Evolutionary conservation across 345 rosid species (phyloP).

Genomic region (Moricandia moricandioides): DNA sequence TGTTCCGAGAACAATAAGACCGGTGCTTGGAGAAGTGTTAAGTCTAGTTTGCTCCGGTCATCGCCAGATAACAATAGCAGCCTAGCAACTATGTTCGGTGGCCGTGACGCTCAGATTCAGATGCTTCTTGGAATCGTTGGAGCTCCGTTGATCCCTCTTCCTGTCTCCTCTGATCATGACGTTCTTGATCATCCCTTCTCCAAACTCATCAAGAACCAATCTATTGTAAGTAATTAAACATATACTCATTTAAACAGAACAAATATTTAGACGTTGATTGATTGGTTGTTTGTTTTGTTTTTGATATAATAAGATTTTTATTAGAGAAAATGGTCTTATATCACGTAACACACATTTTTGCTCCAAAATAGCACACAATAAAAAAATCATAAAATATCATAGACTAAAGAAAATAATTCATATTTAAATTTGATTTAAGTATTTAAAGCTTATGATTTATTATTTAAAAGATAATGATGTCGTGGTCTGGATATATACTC

Average conservation of each 20-base stretch:
- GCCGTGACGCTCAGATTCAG: slow-evolving; percentile 39
- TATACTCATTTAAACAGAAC: not conserved
- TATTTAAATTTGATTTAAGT: too few relatives aligned
- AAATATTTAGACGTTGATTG: not conserved
- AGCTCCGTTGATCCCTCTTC: slow-evolving; percentile 38
- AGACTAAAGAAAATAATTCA: too few relatives aligned
- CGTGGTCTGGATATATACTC: too few relatives aligned
- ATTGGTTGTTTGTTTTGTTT: not conserved
- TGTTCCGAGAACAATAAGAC: slow-evolving; percentile 34
- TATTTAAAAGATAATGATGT: too few relatives aligned
- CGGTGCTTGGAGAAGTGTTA: slow-evolving; percentile 38
- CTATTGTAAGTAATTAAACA: slow-evolving; percentile 32
- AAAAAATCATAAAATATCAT: not conserved
- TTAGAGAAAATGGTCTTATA: not conserved
- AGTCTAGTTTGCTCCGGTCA: slow-evolving; percentile 39
- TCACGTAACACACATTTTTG: not conserved
- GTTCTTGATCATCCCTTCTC: slow-evolving; percentile 38
- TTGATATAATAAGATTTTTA: not conserved
- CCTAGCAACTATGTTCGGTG: slow-evolving; percentile 25
- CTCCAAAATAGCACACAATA: not conserved
- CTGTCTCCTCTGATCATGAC: slow-evolving; percentile 15
- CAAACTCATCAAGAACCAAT: slow-evolving; percentile 36
- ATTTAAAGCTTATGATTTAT: not conserved
- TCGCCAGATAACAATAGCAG: slow-evolving; percentile 25
- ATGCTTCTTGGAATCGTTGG: slow-evolving; percentile 42